Evolutionary conservation across 768 basidiomycete genomes (phyloP), one percentile per base, ranked within the genome.

Genomic region (Boletus barrowsii): DNA sequence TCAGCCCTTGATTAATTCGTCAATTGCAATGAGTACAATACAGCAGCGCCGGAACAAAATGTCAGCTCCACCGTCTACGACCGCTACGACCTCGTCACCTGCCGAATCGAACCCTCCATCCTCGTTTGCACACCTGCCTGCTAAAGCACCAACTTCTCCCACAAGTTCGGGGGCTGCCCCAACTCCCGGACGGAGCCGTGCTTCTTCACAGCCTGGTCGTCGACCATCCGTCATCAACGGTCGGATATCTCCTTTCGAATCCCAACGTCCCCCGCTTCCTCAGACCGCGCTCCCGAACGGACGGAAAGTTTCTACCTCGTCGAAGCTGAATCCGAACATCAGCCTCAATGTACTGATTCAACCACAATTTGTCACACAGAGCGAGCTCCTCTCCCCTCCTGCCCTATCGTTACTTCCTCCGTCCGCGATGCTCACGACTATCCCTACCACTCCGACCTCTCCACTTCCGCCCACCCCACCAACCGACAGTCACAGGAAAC

Each of bases 181-280:
- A 2, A 66, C 65, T 30, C 75, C 76, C 0, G 71, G 72, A 20
- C 80, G 90, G 54, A 78, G 64, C 53, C 81, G 90, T 44, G 87
- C 90, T 35, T 82, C 81, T 13, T 91, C 90, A 37, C 90, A 92
- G 59, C 88, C 90, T 41, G 86, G 84, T 26, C 79, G 87, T 53
- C 75, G 87, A 52, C 87, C 88, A 24, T 82, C 86, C 14, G 56
- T 83, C 30, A 68, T 76, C 35, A 76, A 79, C 57, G 78, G 80
- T 46, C 74, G 79, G 44, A 73, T 75, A 58, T 83, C 80, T 40
- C 84, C 75, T 50, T 74, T 73, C 49, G 84, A 81, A 60, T 58
- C 55, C 44, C 76, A 75, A 39, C 76, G 71, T 44, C 85, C 81
- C 13, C 84, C 82, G 18, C 72, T 81, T 26, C 83, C 84, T 45